Evolutionary conservation across 371 early-diverging fungal genomes (phyloP), one percentile per base, ranked within the genome.

Genomic region (Umbelopsis sp.): DNA sequence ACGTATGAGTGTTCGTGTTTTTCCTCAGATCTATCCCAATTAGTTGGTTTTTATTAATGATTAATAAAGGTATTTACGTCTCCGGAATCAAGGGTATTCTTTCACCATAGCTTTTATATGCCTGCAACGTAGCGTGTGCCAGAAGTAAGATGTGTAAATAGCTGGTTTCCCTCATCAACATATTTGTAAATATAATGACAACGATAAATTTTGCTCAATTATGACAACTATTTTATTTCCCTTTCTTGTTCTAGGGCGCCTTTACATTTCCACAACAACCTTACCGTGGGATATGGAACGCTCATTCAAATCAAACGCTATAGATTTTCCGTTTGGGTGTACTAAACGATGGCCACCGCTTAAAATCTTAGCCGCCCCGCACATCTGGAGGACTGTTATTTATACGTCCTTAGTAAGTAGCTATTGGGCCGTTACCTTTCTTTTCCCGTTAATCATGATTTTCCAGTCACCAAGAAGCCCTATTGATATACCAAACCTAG

Each of bases 401-500:
- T 41, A 10, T 41, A 41, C 12, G 18, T 16, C 10, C 29, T 35
- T 50, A 25, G 44, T 29, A 1, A 29, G 29, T 29, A 29, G 4
- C 29, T 3, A 29, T 29, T 29, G 1, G 29, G 29, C 29, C 29
- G 4, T 4, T 29, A 29, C 63, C 37, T 50, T 35, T 41, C 46
- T 46, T 67, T 38, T 20, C 32, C 29, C 64, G 44, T 12, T 14
- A 11, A 70, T 0, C 63, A 83, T 77, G 76, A 73, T 87, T 46
- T 85, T 79, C 70, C 76, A 74, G 45, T 86, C 89, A 20, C 71
- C 76, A 10, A 72, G 72, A 44, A 82, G 87, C 7, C 72, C 83
- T 12, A 65, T 88, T 24, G 69, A 81, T 25, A 81, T 92, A 50
- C 93, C 94, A 9, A 70, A 80, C 32, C 65, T 82, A 44, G 93